Evolutionary conservation across 306 rosid species (phyloP), one percentile per base, ranked within the genome.

Genomic region (Quercus engelmannii): DNA sequence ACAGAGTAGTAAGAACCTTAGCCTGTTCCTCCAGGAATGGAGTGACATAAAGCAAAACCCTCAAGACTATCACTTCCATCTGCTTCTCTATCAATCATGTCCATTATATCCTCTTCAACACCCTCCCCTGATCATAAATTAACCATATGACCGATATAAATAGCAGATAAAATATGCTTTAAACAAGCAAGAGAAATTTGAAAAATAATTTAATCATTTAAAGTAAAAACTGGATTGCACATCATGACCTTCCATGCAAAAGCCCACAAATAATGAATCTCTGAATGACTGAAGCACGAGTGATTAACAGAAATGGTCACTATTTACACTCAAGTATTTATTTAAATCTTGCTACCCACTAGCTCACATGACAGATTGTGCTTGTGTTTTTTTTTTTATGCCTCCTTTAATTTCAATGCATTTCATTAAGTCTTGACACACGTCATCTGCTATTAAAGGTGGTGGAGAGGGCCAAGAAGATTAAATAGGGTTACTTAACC

Each of bases 1-100:
- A 38, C 43, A 38, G 10, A 38, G 43, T 38, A 38, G 43, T 38
- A 38, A 6, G 28, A 26, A 26, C 28, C 31, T 28, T 3, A 28
- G 31, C 31, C 5, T 35, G 41, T 35, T 35, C 41, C 8, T 35
- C 41, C 8, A 35, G 43, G 9, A 35, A 35, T 35, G 6, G 2
- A 35, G 43, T 35, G 99, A 77, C 99, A 95, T 25, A 95, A 88
- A 84, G 92, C 99, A 87, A 95, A 95, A 78, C 99, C 99, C 87
- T 95, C 99, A 71, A 95, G 99, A 86, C 99, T 95, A 78, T 95
- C 99, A 89, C 99, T 92, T 30, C 99, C 99, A 90, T 95, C 99
- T 31, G 98, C 99, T 88, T 95, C 99, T 90, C 99, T 89, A 73
- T 95, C 99, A 80, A 95, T 95, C 99, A 95, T 95, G 81, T 95